Evolutionary conservation across 2,329 filamentous ascomycete genomes (phyloP).

Genomic region (Ophiostoma quercus): DNA sequence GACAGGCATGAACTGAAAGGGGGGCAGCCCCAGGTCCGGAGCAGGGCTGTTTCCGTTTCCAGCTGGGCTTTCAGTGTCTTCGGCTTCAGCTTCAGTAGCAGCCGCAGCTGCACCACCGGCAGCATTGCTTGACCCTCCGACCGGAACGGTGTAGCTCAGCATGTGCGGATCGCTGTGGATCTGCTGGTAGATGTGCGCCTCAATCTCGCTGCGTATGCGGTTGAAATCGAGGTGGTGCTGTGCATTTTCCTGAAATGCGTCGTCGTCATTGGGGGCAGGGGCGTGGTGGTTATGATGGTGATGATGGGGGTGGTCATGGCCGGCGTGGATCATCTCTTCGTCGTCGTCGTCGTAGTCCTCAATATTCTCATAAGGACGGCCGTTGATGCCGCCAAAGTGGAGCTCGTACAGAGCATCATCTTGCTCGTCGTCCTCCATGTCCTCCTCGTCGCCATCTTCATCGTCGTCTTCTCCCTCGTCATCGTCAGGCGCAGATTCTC

Average conservation of each 20-base stretch:
- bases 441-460: slow-evolving; percentile 25
- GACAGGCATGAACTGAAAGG: background rate
- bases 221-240: slow-evolving; percentile 8
- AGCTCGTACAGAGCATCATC: background rate
- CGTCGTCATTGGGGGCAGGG: background rate
- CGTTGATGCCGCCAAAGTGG: background rate
- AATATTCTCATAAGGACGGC: background rate
- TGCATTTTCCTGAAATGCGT: slow-evolving; percentile 4
- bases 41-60: background rate
- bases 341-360: slow-evolving; percentile 23
- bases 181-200: slow-evolving; percentile 1
- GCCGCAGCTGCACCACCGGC: background rate
- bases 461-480: background rate
- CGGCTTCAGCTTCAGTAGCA: background rate
- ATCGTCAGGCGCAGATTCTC: background rate
- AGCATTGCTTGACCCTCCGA: background rate
- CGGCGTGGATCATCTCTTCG: background rate
- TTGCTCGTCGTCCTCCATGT: slow-evolving; percentile 20
- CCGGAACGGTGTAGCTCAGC: background rate
- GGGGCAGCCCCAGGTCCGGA: background rate
- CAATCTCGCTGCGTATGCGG: background rate
- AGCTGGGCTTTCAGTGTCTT: background rate
- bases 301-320: slow-evolving; percentile 28
- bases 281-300: background rate
- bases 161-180: background rate